Evolutionary conservation across 495 filamentous ascomycete genomes (phyloP), one percentile per base, ranked within the genome.

Genomic region (Lentithecium fluviatile): DNA sequence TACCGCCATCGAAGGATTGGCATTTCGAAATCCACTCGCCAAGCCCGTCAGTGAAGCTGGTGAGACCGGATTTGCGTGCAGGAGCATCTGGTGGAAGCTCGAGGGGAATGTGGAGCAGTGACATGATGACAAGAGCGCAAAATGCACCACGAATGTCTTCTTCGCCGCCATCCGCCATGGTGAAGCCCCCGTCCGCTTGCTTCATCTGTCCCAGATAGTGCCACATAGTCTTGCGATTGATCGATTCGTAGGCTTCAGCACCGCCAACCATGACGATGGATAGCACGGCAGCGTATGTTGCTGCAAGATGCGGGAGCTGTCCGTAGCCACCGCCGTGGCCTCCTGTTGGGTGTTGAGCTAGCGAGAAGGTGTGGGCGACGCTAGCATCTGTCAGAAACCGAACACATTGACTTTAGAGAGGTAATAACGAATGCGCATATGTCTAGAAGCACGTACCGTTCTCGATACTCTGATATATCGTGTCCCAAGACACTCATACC

Each of bases 311-410:
- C 12, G 90, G 90, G 59, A 81, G 78, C 70, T 97, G 95, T 42
- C 91, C 88, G 73, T 88, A 85, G n/a, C 94, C 92, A 47, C 94
- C 94, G 24, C 94, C 95, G 73, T 97, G 96, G 6, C 94, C 94
- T 7, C 94, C 94, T 15, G 77, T 80, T 26, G 77, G 69, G 71
- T 97, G 94, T 74, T 97, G 95, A 71, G 91, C 85, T 11, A 88
- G 80, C 26, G 78, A 77, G 20, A 94, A 83, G 0, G 91, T 94
- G 42, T 82, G 74, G 17, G 86, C 78, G 7, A 95, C 76, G 23
- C 85, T 86, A 34, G 12, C 1, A 12, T 23, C 2, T 47, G 37
- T 52, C 40, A 38, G 55, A 5, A 24, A n/a, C n/a, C 19, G 40
- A 20, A n/a, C 40, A 6, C 15, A 15, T n/a, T n/a, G n/a, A n/a